Percentiles rank a stretch among this genome's conserved stretches.
Evolutionary conservation across 2,329 filamentous ascomycete genomes (phyloP).

Genomic region (Penicillium palitans): DNA sequence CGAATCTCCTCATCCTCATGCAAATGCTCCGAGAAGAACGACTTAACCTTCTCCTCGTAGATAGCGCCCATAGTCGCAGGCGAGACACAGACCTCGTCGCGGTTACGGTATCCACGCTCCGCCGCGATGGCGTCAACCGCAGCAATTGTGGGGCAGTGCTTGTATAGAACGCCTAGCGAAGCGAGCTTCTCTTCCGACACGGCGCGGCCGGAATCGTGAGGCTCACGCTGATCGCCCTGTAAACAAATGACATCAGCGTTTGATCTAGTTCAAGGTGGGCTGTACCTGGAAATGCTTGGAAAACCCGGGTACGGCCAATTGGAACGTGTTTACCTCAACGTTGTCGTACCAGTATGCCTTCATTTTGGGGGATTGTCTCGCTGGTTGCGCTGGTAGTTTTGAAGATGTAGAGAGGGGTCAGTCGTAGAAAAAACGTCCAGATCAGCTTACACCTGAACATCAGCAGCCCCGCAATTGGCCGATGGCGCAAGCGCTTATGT

Average conservation of each 20-base stretch:
- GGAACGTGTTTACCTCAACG: slow-evolving; percentile 51
- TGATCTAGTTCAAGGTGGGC: slow-evolving; percentile 6
- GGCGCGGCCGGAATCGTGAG: slow-evolving; percentile 78
- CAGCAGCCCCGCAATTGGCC: slow-evolving; percentile 35
- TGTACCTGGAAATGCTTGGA: slow-evolving; percentile 3
- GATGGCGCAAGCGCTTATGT: slow-evolving; percentile 29
- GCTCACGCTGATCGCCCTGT: slow-evolving; percentile 88
- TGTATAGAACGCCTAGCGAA: slow-evolving; percentile 78
- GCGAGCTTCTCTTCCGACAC: slow-evolving; percentile 67
- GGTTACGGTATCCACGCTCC: slow-evolving; percentile 84
- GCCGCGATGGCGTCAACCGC: slow-evolving; percentile 72
- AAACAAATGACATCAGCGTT: slow-evolving; percentile 12
- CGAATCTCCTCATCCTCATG: slow-evolving; percentile 99
- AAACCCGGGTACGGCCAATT: slow-evolving; percentile 1
- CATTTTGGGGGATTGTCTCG: slow-evolving; percentile 46
- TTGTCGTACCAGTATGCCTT: slow-evolving; percentile 73
- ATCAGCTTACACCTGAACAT: slow-evolving; percentile 22
- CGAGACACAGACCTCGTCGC: slow-evolving; percentile 88
- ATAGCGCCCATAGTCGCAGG: slow-evolving; percentile 78
- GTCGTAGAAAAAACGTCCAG: slow-evolving; percentile 7
- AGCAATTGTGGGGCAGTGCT: slow-evolving; percentile 62
- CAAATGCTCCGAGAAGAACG: slow-evolving; percentile 91
- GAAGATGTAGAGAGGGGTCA: neutral
- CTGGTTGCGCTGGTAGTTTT: neutral
- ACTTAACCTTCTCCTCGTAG: slow-evolving; percentile 92